Evolutionary conservation across 257 asterid genomes (phyloP).

Genomic region (Jaltomata sinuosa): DNA sequence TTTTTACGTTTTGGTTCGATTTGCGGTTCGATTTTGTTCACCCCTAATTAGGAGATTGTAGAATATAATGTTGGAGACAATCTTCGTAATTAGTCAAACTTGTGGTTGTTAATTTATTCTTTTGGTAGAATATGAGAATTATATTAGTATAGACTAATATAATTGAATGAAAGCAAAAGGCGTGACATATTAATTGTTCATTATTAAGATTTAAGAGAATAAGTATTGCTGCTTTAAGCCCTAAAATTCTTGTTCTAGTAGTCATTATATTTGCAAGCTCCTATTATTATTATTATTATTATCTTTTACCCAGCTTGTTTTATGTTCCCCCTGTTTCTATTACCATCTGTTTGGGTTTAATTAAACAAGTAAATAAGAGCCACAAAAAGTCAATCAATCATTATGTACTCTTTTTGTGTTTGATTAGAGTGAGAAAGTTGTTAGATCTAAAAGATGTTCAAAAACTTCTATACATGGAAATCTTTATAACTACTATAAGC

Average conservation of each 20-base stretch:
- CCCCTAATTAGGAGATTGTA: not conserved
- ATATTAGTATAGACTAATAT: too few species aligned
- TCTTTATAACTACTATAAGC: not conserved
- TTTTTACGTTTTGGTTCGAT: too few species aligned
- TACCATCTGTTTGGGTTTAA: not conserved
- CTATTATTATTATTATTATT: not conserved
- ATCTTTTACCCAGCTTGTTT: not conserved
- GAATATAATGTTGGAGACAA: not conserved
- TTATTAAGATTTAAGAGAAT: not conserved
- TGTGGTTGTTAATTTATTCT: not conserved
- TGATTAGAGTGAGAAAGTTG: not conserved
- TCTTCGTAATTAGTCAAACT: not conserved
- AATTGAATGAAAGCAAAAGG: not conserved
- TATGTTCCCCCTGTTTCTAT: not conserved
- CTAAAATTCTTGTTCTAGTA: not conserved
- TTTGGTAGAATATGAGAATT: too few species aligned
- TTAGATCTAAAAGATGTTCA: not conserved
- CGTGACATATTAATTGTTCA: not conserved
- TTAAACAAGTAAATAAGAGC: not conserved
- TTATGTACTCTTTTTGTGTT: not conserved
- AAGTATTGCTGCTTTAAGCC: not conserved
- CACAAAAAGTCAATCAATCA: not conserved
- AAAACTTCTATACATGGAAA: not conserved
- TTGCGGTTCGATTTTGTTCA: too few species aligned
- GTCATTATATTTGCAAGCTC: not conserved